Evolutionary conservation across 495 filamentous ascomycete species (phyloP), one percentile per base, ranked within the genome.

Genomic region (Aspergillus indologenus): DNA sequence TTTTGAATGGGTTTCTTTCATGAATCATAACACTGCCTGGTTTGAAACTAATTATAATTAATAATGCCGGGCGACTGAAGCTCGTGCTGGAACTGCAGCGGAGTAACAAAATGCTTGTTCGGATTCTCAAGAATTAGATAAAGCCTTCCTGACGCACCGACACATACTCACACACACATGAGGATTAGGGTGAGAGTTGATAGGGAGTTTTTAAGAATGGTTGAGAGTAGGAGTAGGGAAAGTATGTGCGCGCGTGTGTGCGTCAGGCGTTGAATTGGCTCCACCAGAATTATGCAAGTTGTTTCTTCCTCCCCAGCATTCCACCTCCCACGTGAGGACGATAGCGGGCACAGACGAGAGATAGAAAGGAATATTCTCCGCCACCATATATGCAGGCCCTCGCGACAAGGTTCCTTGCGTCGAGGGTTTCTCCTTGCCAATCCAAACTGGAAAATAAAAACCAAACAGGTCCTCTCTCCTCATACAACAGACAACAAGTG

Each of bases 11-110:
- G 5, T 40, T 54, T 59, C 26, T 57, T 59, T 65, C 62, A 61
- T 65, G 59, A 65, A 59, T 65, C 62, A 61, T 65, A 60, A 64
- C 52, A 51, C 62, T 65, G 58, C 54, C 62, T 52, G 62, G 34
- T 40, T 40, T 3, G 26, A 40, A 14, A 11, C 2, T 40, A 40
- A 59, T 65, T 65, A 64, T 49, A 57, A 54, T 56, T 64, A 64
- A 63, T 23, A 60, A 64, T 64, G 34, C 34, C 12, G 7, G 34
- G 34, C 12, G 12, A 8, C 34, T 14, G 34, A 51, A n/a, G 20
- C 20, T 48, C 7, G 5, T 51, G 48, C 48, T 51, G 22, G 29
- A n/a, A 24, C 23, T 18, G 24, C 22, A 12, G n/a, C 6, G 45
- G 9, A n/a, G 45, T 5, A 50, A 24, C 20, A 22, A 26, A 50